Base-by-base conservation (phyloP, 2,329 filamentous ascomycete species). In the Tympanopsis confertula region DNA sequence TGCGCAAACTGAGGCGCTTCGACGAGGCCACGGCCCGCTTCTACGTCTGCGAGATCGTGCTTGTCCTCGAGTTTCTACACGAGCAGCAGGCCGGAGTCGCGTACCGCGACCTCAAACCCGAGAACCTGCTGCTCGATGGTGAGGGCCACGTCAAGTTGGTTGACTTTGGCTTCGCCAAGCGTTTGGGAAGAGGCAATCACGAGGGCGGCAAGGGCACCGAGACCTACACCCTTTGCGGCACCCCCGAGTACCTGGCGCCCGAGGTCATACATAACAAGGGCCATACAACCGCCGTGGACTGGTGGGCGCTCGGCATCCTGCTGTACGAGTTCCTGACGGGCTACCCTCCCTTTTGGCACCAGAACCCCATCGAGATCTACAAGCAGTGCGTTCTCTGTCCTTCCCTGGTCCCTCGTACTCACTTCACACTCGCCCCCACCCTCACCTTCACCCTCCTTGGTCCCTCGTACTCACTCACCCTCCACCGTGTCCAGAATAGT, bases 361-460 rank as follows among this genome's bases (percentile, higher is more conserved):
- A 85, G 45, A 89, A 87, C 46, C 84, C 84, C 1, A 84, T 89
- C 46, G 85, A 88, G 55, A 89, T 89, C 41, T 89, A 89, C 60
- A 85, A 86, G 55, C 77, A 82, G 76, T 79, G 50, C 47, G 71
- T 59, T 33, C 33, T 29, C 26, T 19, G 13, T 19, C 20, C 10
- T 26, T 19, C 3, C 17, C 17, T 19, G 22, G 19, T 14, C 18
- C 14, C 13, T 20, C 26, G 15, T 35, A 18, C 19, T 30, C 33
- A 14, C 20, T 3, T 13, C 18, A n/a, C 5, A 20, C 26, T 35
- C 15, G 4, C 29, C 7, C 20, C 13, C 18, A 5, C 35, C 20
- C 13, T 13, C n/a, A 7, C 20, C 13, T 4, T 14, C 15, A 28
- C 29, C 19, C 14, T 32, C 17, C 28, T 22, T 14, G 12, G 13